phyloP scores from a whole-genome alignment of 1,284 basidiomycete species.

The Hemileia vastatrix region DNA sequence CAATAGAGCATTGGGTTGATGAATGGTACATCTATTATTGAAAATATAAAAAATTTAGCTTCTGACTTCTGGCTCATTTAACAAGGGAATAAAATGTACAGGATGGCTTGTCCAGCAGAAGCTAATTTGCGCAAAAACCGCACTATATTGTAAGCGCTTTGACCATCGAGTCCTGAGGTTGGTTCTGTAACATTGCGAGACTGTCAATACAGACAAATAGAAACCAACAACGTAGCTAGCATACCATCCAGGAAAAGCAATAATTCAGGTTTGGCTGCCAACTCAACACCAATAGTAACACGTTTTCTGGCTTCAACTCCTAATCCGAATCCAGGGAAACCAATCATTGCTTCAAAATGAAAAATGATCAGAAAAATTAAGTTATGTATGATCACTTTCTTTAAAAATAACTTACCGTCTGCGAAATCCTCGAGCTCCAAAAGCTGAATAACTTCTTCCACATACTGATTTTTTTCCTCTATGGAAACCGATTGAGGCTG shows the following conservation, averaged over 20 bases:
- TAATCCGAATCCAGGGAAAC: conserved; percentile 48
- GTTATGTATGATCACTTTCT: neutral
- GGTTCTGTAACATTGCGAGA: conserved; percentile 28
- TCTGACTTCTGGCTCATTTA: conserved; percentile 49
- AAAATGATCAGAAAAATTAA: neutral
- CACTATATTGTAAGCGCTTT: conserved; percentile 77
- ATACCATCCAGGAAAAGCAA: conserved; percentile 43
- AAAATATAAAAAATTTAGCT: conserved; percentile 52
- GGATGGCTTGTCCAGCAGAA: conserved; percentile 64
- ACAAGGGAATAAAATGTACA: conserved; percentile 33
- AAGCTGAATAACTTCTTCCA: conserved; percentile 51
- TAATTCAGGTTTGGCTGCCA: conserved; percentile 49
- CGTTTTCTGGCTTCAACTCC: conserved; percentile 53
- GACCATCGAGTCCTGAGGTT: conserved; percentile 75
- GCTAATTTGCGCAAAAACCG: conserved; percentile 69
- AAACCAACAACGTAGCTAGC: conserved; percentile 10
- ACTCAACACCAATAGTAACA: conserved; percentile 55
- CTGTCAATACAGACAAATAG: conserved; percentile 41
- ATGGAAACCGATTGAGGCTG: conserved; percentile 50
- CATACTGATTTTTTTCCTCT: conserved; percentile 51
- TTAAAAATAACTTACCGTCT: conserved; percentile 47
- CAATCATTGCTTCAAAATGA: conserved; percentile 25
- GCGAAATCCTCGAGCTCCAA: conserved; percentile 50
- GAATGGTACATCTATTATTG: conserved; percentile 44
- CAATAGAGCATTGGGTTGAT: conserved; percentile 56